Percentiles rank a stretch among this genome's conserved stretches.
Conservation (phyloP, 176 grass and related monocot species). For the Rhynchospora breviuscula region DNA sequence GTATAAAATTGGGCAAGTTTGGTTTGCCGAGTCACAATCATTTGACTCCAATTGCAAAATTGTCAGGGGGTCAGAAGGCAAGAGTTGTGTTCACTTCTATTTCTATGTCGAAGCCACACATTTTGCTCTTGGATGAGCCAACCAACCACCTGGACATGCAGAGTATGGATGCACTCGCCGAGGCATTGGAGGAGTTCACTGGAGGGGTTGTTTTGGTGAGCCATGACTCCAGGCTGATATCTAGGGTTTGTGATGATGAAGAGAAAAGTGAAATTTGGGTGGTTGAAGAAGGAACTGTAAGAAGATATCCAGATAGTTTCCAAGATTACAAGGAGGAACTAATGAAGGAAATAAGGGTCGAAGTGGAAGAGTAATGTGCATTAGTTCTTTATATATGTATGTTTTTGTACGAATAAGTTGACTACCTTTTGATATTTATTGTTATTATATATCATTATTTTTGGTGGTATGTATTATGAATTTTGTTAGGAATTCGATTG, state of each 20-base stretch:
- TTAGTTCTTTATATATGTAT: slow-evolving; percentile 6
- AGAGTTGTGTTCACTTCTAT: slow-evolving; percentile 96
- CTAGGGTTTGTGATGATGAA: slow-evolving; percentile 83
- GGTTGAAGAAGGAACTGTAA: slow-evolving; percentile 88
- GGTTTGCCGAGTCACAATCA: slow-evolving; percentile 95
- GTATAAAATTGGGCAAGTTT: slow-evolving; percentile 91
- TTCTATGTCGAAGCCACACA: slow-evolving; percentile 91
- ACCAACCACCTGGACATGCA: slow-evolving; percentile 99
- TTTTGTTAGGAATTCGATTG: slow-evolving; percentile 12
- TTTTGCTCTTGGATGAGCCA: slow-evolving; percentile 90
- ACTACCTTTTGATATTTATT: slow-evolving; percentile 36
- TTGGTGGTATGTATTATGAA: not conserved
- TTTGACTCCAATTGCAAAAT: slow-evolving; percentile 89
- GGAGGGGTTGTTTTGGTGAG: slow-evolving; percentile 95
- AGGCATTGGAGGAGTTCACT: slow-evolving; percentile 86
- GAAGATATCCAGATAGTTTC: slow-evolving; percentile 64
- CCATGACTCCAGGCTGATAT: slow-evolving; percentile 85
- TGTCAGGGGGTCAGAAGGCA: slow-evolving; percentile 91
- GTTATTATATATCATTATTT: not conserved
- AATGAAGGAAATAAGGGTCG: slow-evolving; percentile 80
- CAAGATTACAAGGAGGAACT: slow-evolving; percentile 98
- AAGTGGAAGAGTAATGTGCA: slow-evolving; percentile 56
- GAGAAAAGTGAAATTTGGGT: slow-evolving; percentile 89
- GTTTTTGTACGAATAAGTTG: slow-evolving; percentile 24
- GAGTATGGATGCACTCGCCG: slow-evolving; percentile 87